Conservation (phyloP, 1,284 basidiomycete species). For the Rhodofomes roseus region DNA sequence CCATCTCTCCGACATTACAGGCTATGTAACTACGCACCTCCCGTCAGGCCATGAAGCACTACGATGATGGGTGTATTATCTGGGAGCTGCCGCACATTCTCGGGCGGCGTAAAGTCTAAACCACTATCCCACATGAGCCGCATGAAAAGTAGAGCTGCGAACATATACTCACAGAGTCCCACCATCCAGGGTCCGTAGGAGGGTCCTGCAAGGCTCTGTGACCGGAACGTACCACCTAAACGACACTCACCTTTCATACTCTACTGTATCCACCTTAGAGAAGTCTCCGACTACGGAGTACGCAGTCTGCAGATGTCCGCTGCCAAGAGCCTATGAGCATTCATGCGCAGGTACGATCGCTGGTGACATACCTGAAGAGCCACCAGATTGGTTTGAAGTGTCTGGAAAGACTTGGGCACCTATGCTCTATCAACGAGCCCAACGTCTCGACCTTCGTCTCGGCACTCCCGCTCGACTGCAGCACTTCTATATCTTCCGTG, state of each 20-base stretch:
- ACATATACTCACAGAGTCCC: constrained; percentile 56
- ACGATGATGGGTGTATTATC: constrained; percentile 79
- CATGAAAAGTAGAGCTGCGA: not conserved
- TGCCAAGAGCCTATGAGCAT: constrained; percentile 21
- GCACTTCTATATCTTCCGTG: not conserved
- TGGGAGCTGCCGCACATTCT: constrained; percentile 48
- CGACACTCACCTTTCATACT: constrained; percentile 58
- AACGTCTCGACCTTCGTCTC: not conserved
- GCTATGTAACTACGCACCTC: constrained; percentile 43
- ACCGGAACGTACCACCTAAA: too few relatives aligned
- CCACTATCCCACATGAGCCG: constrained; percentile 39
- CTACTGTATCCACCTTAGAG: constrained; percentile 64
- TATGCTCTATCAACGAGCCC: constrained; percentile 42
- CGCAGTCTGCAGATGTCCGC: constrained; percentile 70
- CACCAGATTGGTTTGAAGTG: constrained; percentile 65
- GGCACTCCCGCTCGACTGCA: not conserved
- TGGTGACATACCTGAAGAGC: constrained; percentile 34
- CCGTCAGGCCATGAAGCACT: constrained; percentile 84
- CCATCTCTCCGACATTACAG: too few relatives aligned
- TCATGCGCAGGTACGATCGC: not conserved
- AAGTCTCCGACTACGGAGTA: constrained; percentile 73
- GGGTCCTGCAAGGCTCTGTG: constrained; percentile 37
- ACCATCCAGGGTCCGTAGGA: constrained; percentile 61
- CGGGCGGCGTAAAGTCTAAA: constrained; percentile 65
- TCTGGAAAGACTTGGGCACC: constrained; percentile 54